Percentiles rank a stretch among this genome's conserved stretches.
Conservation (phyloP, 1,284 basidiomycete genomes). For the Ganoderma meredithae region DNA sequence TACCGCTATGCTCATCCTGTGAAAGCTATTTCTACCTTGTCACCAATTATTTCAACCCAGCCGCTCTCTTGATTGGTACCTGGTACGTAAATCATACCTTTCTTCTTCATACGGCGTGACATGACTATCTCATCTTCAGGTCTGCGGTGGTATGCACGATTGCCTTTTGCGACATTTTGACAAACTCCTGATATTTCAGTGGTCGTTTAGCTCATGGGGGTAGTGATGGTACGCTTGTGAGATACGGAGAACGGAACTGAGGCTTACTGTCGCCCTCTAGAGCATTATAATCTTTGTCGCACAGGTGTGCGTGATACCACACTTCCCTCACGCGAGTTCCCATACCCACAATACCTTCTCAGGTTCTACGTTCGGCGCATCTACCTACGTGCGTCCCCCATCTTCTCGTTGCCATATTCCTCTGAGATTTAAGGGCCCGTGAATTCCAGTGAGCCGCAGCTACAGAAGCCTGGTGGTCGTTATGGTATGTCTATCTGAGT, state of each 20-base stretch:
- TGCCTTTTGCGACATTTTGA: not conserved
- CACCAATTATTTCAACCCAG: slow-evolving; percentile 4
- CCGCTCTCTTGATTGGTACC: not conserved
- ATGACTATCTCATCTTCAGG: not conserved
- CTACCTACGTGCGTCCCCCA: not conserved
- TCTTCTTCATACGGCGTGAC: not conserved
- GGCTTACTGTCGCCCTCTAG: not conserved
- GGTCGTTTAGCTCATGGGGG: not conserved
- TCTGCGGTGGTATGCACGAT: not conserved
- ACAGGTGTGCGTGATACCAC: not conserved
- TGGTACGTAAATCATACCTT: not conserved
- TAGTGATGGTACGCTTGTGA: not conserved
- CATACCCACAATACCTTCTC: not conserved
- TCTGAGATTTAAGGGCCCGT: not conserved
- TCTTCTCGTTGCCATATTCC: not conserved
- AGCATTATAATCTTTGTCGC: slow-evolving; percentile 5
- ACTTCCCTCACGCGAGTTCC: not conserved
- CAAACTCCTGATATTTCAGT: not conserved
- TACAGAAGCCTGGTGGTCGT: slow-evolving; percentile 2
- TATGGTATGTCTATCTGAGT: not conserved
- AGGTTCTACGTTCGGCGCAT: slow-evolving; percentile 10
- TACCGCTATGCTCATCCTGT: not conserved
- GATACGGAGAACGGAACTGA: not conserved
- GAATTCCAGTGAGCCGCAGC: not conserved
- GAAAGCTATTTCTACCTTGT: slow-evolving; percentile 5